Conservation (phyloP, 306 rosid species). For the Biancaea sappan region DNA sequence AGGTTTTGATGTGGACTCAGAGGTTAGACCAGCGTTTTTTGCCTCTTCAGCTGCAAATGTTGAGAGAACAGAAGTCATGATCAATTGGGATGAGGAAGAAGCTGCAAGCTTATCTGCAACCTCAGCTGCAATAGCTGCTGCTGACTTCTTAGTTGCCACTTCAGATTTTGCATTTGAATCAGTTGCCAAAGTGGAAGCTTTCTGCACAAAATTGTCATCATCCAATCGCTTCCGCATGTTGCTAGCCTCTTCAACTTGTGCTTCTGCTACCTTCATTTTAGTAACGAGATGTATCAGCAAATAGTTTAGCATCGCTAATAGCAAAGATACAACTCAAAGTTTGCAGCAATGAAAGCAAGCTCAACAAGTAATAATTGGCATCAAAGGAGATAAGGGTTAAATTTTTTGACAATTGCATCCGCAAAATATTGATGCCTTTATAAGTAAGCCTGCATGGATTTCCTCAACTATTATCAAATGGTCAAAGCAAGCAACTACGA, state of each 20-base stretch:
- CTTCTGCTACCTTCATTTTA: slow-evolving; percentile 73
- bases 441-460: background rate
- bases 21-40: slow-evolving; percentile 59
- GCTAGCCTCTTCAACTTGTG: slow-evolving; percentile 82
- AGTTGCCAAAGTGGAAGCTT: slow-evolving; percentile 42
- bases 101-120: slow-evolving; percentile 96
- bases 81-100: slow-evolving; percentile 87
- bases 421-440: background rate
- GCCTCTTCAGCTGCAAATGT: slow-evolving; percentile 93
- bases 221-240: slow-evolving; percentile 68
- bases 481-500: background rate
- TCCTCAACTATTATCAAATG: background rate
- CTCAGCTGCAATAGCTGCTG: slow-evolving; percentile 90
- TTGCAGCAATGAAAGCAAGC: slow-evolving; percentile 16
- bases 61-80: slow-evolving; percentile 87
- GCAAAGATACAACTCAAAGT: slow-evolving; percentile 16
- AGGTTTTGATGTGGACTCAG: slow-evolving; percentile 52
- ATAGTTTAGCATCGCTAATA: background rate
- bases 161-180: slow-evolving; percentile 50
- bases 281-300: slow-evolving; percentile 18
- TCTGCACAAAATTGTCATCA: slow-evolving; percentile 61
- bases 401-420: background rate
- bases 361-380: slow-evolving; percentile 12
- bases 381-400: background rate
- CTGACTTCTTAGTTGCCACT: slow-evolving; percentile 60